phyloP scores from a whole-genome alignment of 257 asterid genomes.

The Euphrasia confusa region DNA sequence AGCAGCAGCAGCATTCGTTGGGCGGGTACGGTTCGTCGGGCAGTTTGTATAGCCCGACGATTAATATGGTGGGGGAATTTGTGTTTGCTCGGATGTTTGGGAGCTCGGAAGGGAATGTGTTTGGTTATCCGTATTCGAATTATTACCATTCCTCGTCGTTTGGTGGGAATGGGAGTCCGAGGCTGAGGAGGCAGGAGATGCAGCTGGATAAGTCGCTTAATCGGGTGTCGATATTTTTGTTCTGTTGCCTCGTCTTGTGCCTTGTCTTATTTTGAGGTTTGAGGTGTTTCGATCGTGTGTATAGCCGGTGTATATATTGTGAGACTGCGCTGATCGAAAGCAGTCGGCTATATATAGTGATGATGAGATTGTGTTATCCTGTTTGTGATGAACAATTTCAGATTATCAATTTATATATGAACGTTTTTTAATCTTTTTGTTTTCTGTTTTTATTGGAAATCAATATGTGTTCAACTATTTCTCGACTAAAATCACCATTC shows the following conservation, averaged over 20 bases:
- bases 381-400: no score
- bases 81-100: constrained; percentile 57
- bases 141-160: constrained; percentile 24
- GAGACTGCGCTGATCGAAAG: constrained; percentile 25
- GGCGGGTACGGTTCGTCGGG: constrained; percentile 34
- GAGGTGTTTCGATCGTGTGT: not conserved
- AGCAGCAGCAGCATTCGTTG: constrained; percentile 39
- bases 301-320: constrained; percentile 27
- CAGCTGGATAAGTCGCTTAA: constrained; percentile 59
- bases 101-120: constrained; percentile 36
- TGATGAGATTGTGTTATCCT: no score
- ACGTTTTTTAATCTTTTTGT: no score
- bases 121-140: constrained; percentile 41
- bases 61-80: constrained; percentile 63
- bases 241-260: constrained; percentile 60
- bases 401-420: no score
- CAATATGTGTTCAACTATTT: no score
- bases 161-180: constrained; percentile 36
- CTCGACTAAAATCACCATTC: no score
- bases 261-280: constrained; percentile 51
- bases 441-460: no score
- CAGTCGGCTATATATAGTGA: constrained; percentile 10
- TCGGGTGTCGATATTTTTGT: constrained; percentile 53
- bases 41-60: constrained; percentile 47
- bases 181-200: constrained; percentile 65